Evolutionary conservation across 2,329 filamentous ascomycete species (phyloP).

Genomic region (Colletotrichum truncatum): DNA sequence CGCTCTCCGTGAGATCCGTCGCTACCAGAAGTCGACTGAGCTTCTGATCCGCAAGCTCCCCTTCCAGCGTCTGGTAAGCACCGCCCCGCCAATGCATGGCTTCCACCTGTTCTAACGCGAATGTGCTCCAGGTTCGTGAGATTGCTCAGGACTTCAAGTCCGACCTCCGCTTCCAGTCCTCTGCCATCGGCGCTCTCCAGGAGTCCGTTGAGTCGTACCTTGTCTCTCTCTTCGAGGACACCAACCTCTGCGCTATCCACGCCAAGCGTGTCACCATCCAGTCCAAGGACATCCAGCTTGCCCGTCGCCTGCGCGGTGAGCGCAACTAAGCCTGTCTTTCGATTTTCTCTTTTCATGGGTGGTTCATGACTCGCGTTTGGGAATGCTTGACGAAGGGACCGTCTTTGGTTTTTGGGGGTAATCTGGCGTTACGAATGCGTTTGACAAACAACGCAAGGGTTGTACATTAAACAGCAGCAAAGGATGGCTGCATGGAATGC

Average conservation of each 20-base stretch:
- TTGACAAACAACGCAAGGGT: constrained; percentile 47
- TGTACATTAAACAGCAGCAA: constrained; percentile 55
- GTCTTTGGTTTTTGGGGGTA: constrained; percentile 44
- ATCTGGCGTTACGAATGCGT: constrained; percentile 55
- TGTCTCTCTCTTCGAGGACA: constrained; percentile 97
- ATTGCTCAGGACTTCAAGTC: constrained; percentile 97
- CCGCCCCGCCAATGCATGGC: neutral
- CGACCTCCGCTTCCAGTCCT: constrained; percentile 96
- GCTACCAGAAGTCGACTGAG: constrained; percentile 92
- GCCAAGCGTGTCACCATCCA: constrained; percentile 99
- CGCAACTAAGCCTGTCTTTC: constrained; percentile 71
- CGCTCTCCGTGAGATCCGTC: constrained; percentile 91
- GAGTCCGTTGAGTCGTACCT: constrained; percentile 99
- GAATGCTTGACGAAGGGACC: constrained; percentile 49
- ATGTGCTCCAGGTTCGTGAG: constrained; percentile 77
- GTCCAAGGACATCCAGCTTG: constrained; percentile 96
- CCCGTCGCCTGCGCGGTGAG: constrained; percentile 93
- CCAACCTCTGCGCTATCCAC: constrained; percentile 98
- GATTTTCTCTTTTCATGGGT: constrained; percentile 40
- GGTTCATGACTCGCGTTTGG: constrained; percentile 51
- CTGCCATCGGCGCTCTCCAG: constrained; percentile 95
- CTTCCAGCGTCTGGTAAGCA: constrained; percentile 88
- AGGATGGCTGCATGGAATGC: constrained; percentile 42
- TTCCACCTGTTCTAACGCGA: constrained; percentile 18
- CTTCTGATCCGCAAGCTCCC: constrained; percentile 94